Evolutionary conservation across 192 early-diverging fungal species (phyloP), one percentile per base, ranked within the genome.

Genomic region (Coemansia sp.): DNA sequence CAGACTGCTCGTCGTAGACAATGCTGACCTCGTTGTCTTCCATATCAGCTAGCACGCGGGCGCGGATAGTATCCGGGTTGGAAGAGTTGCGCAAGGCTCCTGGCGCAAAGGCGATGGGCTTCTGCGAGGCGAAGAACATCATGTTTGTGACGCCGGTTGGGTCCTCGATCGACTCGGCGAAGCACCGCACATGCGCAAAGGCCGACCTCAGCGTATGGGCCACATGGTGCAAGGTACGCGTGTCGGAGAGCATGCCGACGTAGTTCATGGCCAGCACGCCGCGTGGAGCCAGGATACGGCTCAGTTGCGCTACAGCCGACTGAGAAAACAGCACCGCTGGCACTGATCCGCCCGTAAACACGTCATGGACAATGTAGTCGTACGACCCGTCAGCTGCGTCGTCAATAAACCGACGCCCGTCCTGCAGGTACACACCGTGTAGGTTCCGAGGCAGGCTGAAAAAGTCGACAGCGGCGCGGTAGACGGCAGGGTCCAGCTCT

Each of bases 271-370:
- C 90, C 60, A 97, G 76, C 24, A 95, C 77, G 22, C 95, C 95
- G 73, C 91, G 84, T 3, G 85, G 76, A 64, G 88, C 89, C 58
- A 97, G 70, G 32, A 94, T 88, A 24, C 87, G 76, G 51, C 83
- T 80, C 71, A 91, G 77, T 9, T 88, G 84, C 59, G 75, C 62
- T 5, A 95, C 62, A 0, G 91, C 89, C 68, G 94, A 89, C 20
- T 88, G 76, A 6, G 91, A 89, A 71, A 94, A 94, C 71, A 97
- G 79, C 2, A 73, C 46, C 4, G 84, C 74, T 5, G 92, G 89
- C 4, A 95, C 90, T 3, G 87, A 86, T 0, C 95, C 95, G 46
- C 94, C 94, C 0, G 94, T 93, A 72, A 97, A 97, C n/a, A 97
- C 92, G 77, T 97, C 95, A 72, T 95, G 95, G 13, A 95, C 75